Evolutionary conservation across 192 early-diverging fungal species (phyloP).

Genomic region (Dissophora ornata): DNA sequence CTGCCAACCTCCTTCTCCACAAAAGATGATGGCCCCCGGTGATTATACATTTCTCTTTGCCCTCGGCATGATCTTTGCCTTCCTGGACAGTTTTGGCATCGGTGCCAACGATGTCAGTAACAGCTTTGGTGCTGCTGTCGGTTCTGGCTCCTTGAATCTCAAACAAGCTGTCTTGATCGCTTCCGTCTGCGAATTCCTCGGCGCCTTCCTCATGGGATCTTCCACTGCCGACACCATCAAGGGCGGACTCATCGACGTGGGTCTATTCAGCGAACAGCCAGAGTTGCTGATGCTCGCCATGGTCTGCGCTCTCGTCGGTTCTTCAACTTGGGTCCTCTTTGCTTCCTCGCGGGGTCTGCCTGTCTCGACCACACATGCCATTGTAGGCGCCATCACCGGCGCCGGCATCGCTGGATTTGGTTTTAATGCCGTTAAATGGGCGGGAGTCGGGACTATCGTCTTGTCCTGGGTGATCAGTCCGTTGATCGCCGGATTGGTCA

Average conservation of each 20-base stretch:
- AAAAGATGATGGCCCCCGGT: constrained; percentile 21
- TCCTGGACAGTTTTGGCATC: constrained; percentile 82
- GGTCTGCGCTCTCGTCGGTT: constrained; percentile 83
- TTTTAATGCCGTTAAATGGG: constrained; percentile 71
- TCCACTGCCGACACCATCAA: constrained; percentile 84
- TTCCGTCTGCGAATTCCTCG: constrained; percentile 83
- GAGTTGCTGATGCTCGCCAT: constrained; percentile 87
- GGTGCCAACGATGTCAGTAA: constrained; percentile 92
- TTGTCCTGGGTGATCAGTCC: constrained; percentile 81
- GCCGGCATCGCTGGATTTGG: constrained; percentile 83
- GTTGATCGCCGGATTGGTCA: constrained; percentile 70
- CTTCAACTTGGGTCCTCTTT: constrained; percentile 81
- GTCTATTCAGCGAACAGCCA: constrained; percentile 66
- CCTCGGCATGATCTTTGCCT: constrained; percentile 74
- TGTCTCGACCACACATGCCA: constrained; percentile 85
- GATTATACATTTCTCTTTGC: constrained; percentile 78
- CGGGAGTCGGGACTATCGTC: constrained; percentile 35
- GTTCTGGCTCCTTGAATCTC: constrained; percentile 80
- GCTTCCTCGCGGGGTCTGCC: constrained; percentile 78
- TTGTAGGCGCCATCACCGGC: constrained; percentile 85
- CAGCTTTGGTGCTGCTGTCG: constrained; percentile 86
- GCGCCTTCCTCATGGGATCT: constrained; percentile 81
- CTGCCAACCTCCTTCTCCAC: too few species aligned
- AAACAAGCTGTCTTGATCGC: constrained; percentile 82
- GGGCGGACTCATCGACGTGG: constrained; percentile 73